phyloP scores from a whole-genome alignment of 148 eudicot species.

The Mesembryanthemum crystallinum region DNA sequence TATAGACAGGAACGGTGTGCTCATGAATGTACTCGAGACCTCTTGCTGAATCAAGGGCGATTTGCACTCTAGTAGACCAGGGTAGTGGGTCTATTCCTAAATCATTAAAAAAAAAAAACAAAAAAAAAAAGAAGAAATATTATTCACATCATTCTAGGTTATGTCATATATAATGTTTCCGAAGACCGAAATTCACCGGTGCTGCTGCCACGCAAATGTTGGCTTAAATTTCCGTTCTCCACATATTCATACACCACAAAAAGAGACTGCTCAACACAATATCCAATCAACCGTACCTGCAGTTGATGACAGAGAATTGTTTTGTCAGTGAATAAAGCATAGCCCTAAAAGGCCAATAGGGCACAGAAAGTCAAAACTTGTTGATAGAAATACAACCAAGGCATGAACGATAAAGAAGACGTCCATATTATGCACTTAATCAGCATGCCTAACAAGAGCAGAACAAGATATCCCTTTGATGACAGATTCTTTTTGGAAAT shows the following conservation, averaged over 20 bases:
- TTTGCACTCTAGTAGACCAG: conserved; percentile 41
- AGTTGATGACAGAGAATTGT: conserved; percentile 5
- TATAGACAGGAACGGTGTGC: conserved; percentile 44
- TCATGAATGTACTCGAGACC: conserved; percentile 52
- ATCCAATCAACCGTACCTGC: conserved; percentile 90
- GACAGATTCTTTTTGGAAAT: too few species aligned
- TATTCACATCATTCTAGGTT: not conserved
- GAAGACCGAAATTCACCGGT: conserved; percentile 42
- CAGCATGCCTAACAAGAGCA: not conserved
- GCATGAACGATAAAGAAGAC: too few species aligned
- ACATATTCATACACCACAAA: conserved; percentile 80
- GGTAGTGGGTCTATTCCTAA: conserved; percentile 52
- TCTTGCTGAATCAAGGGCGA: conserved; percentile 49
- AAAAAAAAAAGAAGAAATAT: not conserved
- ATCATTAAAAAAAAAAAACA: not conserved
- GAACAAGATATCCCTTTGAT: not conserved
- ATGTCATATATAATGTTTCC: conserved; percentile 6
- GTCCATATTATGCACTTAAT: not conserved
- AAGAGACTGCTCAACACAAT: conserved; percentile 79
- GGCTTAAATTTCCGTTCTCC: conserved; percentile 82
- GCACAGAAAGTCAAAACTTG: not conserved
- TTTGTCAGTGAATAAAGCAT: not conserved
- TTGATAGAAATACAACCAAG: not conserved
- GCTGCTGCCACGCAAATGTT: conserved; percentile 61
- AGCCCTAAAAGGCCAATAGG: not conserved